Percentiles rank a stretch among this genome's conserved stretches.
Evolutionary conservation across 345 rosid species (phyloP).

Genomic region (Chamaenerion angustifolium): DNA sequence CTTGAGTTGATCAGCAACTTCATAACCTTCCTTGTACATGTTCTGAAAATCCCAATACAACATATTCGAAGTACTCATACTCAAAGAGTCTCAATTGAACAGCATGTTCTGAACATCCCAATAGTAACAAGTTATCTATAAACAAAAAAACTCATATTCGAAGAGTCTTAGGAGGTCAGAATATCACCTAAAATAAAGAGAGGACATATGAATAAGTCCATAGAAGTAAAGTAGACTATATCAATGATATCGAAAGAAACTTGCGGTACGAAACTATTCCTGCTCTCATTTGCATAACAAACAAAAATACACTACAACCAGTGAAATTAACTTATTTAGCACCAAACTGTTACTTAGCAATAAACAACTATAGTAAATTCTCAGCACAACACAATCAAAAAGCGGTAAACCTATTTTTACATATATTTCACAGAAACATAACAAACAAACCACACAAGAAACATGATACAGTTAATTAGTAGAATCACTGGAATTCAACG

Average conservation of each 20-base stretch:
- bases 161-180: constrained; percentile 5
- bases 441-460: background rate
- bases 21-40: no score
- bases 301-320: background rate
- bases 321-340: background rate
- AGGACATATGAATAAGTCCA: background rate
- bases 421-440: background rate
- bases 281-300: background rate
- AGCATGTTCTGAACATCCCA: no score
- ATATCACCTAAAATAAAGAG: constrained; percentile 1
- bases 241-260: background rate
- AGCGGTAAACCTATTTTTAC: background rate
- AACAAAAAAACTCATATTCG: no score
- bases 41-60: no score
- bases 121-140: no score
- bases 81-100: no score
- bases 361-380: background rate
- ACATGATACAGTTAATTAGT: background rate
- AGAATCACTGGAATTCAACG: background rate
- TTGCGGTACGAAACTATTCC: background rate
- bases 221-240: background rate
- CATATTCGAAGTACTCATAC: no score
- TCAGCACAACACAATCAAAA: background rate
- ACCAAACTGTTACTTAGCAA: background rate
- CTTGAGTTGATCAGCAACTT: no score